phyloP scores from a whole-genome alignment of 78 protist genomes.

The Dictyostelium citrinum region DNA sequence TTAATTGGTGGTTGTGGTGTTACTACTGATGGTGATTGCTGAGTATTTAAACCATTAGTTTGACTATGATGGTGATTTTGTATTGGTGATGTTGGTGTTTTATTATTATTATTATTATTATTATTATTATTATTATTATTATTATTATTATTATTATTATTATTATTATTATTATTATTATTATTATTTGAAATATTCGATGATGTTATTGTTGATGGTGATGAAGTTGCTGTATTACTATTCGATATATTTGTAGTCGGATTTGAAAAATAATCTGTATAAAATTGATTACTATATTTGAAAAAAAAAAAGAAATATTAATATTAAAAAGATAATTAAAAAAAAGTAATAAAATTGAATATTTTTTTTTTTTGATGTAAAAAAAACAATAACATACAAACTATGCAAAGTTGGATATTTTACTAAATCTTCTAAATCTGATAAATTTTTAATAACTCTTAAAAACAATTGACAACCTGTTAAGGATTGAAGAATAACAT shows the following conservation, averaged over 20 bases:
- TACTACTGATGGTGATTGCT: not conserved
- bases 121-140: no score
- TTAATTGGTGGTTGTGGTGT: slow-evolving; percentile 31
- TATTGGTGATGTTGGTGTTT: not conserved
- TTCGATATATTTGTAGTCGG: not conserved
- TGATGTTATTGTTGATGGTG: not conserved
- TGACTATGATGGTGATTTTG: not conserved
- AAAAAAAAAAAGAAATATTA: not conserved
- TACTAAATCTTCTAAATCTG: slow-evolving; percentile 5
- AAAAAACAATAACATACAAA: slow-evolving; percentile 8
- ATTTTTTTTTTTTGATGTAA: no score
- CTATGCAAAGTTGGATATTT: slow-evolving; percentile 56
- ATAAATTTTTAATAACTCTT: slow-evolving; percentile 18
- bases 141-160: no score
- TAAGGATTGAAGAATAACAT: slow-evolving; percentile 36
- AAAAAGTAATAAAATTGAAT: no score
- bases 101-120: no score
- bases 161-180: no score
- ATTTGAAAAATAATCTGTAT: slow-evolving; percentile 40
- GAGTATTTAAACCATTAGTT: not conserved
- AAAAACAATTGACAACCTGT: slow-evolving; percentile 22
- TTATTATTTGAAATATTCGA: not conserved
- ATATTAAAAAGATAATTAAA: not conserved
- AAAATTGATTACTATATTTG: not conserved
- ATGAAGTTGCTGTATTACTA: not conserved